Percentiles rank a stretch among this genome's conserved stretches.
phyloP scores from a whole-genome alignment of 306 rosid genomes.

The Corylus americana region DNA sequence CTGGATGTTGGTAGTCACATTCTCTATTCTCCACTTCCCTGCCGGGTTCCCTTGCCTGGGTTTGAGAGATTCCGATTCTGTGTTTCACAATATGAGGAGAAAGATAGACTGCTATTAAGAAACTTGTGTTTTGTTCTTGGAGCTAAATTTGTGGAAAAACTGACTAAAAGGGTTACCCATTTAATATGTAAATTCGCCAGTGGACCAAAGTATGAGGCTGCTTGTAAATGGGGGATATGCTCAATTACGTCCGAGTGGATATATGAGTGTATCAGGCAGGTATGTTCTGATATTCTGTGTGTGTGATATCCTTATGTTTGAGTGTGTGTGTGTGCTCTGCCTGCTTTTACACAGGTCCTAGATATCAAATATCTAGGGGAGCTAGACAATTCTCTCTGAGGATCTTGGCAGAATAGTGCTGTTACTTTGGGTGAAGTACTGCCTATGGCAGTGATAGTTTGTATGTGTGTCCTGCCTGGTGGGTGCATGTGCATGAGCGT shows the following conservation, averaged over 20 bases:
- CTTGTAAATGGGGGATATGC: constrained; percentile 77
- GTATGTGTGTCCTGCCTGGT: background rate
- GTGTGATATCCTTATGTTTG: constrained; percentile 21
- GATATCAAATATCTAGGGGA: background rate
- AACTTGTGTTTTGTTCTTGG: constrained; percentile 91
- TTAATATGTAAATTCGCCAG: constrained; percentile 75
- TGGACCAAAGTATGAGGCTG: constrained; percentile 88
- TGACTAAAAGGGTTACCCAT: constrained; percentile 86
- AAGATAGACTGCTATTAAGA: constrained; percentile 69
- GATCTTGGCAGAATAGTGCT: background rate
- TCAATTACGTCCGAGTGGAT: constrained; percentile 78
- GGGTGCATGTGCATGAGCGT: background rate
- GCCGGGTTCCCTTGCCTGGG: constrained; percentile 78
- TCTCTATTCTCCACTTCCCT: constrained; percentile 94
- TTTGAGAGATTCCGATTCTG: constrained; percentile 79
- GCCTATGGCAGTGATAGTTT: background rate
- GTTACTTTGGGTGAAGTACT: background rate
- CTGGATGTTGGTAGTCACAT: constrained; percentile 72
- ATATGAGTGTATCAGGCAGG: constrained; percentile 93
- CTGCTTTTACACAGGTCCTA: constrained; percentile 1
- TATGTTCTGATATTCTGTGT: constrained; percentile 26
- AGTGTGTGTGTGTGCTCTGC: background rate
- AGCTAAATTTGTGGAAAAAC: constrained; percentile 69
- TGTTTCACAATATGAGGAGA: constrained; percentile 89
- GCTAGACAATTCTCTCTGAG: background rate